Percentiles rank a stretch among this genome's conserved stretches.
These are phyloP conservation scores for Pontederia crassipes DNA, from an alignment of 176 grass and related monocot genomes.

Conservation along the genomic window DNA sequence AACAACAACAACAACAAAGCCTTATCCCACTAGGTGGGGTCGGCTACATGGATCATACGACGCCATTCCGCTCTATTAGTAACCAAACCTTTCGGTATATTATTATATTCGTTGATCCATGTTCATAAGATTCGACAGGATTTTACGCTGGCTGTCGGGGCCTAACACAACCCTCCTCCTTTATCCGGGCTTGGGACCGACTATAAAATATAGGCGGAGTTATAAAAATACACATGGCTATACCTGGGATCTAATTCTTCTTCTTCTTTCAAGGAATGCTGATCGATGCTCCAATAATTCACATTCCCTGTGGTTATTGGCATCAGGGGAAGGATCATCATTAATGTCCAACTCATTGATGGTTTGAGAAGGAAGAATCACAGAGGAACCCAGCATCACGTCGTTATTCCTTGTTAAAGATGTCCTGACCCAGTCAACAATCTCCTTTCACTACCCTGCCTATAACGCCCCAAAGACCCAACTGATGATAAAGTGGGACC, in stretches of 20 bases:
- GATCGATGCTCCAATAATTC: constrained; percentile 79
- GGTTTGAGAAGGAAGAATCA: constrained; percentile 19
- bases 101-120: too few relatives aligned
- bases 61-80: too few relatives aligned
- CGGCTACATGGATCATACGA: too few relatives aligned
- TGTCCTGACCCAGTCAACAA: constrained; percentile 38
- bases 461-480: constrained; percentile 43
- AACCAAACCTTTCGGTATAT: too few relatives aligned
- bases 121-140: too few relatives aligned
- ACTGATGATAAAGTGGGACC: constrained; percentile 48
- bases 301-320: constrained; percentile 29
- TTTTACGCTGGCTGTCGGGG: too few relatives aligned
- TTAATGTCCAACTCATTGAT: not conserved
- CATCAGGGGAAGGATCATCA: constrained; percentile 5
- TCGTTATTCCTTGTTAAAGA: constrained; percentile 44
- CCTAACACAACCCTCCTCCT: too few relatives aligned
- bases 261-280: constrained; percentile 86
- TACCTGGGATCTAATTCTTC: constrained; percentile 95
- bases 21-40: too few relatives aligned
- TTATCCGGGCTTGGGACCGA: too few relatives aligned
- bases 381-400: constrained; percentile 33
- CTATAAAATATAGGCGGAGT: too few relatives aligned
- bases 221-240: too few relatives aligned
- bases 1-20: too few relatives aligned
- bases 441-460: constrained; percentile 43